phyloP scores from a whole-genome alignment of 2,329 filamentous ascomycete genomes.

The Teratosphaeria viscida region DNA sequence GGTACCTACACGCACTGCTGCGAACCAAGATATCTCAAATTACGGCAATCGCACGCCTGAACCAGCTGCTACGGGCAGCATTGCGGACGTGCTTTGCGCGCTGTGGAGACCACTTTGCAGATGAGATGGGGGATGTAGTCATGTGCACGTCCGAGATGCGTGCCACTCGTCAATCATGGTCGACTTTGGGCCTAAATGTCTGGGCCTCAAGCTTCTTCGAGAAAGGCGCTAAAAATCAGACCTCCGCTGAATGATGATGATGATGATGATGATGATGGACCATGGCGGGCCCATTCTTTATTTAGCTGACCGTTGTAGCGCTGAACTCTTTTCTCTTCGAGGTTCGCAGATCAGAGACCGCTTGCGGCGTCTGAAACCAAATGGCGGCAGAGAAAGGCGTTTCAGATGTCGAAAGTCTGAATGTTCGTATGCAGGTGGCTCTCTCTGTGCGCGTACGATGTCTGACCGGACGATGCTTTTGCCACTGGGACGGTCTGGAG shows the following conservation, averaged over 20 bases:
- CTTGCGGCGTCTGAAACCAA: background rate
- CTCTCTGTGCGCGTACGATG: background rate
- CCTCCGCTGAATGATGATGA: background rate
- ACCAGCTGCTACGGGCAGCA: background rate
- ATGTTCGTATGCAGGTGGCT: background rate
- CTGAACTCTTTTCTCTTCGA: background rate
- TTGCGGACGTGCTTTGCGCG: background rate
- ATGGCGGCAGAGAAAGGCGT: background rate
- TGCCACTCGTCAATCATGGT: background rate
- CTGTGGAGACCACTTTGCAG: background rate
- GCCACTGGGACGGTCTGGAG: background rate
- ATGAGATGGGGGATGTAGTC: background rate
- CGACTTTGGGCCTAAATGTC: background rate
- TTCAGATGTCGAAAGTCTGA: background rate
- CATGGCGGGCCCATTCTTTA: background rate
- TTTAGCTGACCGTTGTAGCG: background rate
- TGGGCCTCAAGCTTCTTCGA: background rate
- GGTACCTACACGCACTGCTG: background rate
- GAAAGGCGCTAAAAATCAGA: background rate
- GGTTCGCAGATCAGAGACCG: background rate
- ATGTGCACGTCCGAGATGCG: background rate
- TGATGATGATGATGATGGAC: too few species aligned
- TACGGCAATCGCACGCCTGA: background rate
- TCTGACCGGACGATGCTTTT: background rate
- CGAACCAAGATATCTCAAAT: background rate